A percentile compares a stretch with the other conserved stretches of the same genome.
Evolutionary conservation across 768 basidiomycete genomes (phyloP).

Genomic region (Suillus tomentosus): DNA sequence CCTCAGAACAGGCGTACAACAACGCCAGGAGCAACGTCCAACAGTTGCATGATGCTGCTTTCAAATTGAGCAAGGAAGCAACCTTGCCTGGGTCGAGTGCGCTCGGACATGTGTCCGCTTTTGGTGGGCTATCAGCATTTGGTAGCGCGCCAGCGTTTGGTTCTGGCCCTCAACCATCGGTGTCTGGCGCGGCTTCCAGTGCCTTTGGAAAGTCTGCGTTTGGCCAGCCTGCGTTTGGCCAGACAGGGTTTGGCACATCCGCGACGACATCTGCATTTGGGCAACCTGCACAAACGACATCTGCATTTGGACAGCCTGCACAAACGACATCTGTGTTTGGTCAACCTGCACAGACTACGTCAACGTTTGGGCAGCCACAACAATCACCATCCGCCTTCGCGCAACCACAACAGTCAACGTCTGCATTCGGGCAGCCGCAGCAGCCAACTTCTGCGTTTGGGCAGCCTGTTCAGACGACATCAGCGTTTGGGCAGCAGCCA

Average conservation of each 20-base stretch:
- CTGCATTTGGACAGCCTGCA: constrained; percentile 38
- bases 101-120: constrained; percentile 21
- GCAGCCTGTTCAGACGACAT: constrained; percentile 33
- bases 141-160: constrained; percentile 42
- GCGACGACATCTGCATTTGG: constrained; percentile 31
- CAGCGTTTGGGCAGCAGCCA: constrained; percentile 34
- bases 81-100: constrained; percentile 14
- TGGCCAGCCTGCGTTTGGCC: constrained; percentile 43
- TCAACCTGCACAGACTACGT: no score
- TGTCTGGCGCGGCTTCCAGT: constrained; percentile 34
- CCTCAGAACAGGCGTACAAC: constrained; percentile 51
- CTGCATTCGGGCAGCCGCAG: constrained; percentile 34
- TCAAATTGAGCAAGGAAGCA: constrained; percentile 39
- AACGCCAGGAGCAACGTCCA: constrained; percentile 51
- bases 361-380: no score
- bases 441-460: constrained; percentile 33
- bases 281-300: constrained; percentile 29
- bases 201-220: constrained; percentile 34
- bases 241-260: constrained; percentile 29
- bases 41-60: constrained; percentile 55
- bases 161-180: constrained; percentile 27
- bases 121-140: constrained; percentile 27
- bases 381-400: constrained; percentile 37
- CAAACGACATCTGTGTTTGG: constrained; percentile 33
- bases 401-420: constrained; percentile 34